Conservation (phyloP, 331 rosid genomes). For the Pyrus hybrid region DNA sequence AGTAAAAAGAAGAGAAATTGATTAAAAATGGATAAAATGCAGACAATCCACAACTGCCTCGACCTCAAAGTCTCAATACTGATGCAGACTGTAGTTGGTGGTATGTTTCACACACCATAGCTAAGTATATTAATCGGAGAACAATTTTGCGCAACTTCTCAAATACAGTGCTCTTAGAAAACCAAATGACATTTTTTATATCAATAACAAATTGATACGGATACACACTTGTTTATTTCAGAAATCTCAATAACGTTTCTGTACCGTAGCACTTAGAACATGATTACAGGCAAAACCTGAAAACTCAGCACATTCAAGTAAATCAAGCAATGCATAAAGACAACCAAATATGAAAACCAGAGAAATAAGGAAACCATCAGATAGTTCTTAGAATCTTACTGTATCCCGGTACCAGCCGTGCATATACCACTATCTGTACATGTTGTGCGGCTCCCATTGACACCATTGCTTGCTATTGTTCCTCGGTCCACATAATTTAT, state of each 20-base stretch:
- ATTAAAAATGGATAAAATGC: not conserved
- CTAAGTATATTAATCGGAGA: not conserved
- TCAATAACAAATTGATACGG: not conserved
- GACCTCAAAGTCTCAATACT: not conserved
- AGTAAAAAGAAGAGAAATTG: not conserved
- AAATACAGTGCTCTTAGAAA: not conserved
- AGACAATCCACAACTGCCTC: not conserved
- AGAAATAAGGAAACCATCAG: not conserved
- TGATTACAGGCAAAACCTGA: not conserved
- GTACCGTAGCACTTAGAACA: not conserved
- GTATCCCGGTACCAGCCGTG: slow-evolving; percentile 70
- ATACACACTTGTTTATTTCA: not conserved
- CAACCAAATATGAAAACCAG: not conserved
- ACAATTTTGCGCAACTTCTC: not conserved
- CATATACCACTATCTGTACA: slow-evolving; percentile 53
- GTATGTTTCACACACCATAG: not conserved
- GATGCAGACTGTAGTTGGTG: not conserved
- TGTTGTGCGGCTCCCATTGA: slow-evolving; percentile 51
- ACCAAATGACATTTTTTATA: not conserved
- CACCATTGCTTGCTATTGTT: slow-evolving; percentile 88
- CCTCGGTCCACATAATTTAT: slow-evolving; percentile 87
- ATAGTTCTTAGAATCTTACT: slow-evolving; percentile 41
- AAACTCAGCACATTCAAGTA: not conserved
- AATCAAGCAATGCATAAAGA: not conserved
- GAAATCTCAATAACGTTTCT: not conserved